Evolutionary conservation across 1,139 yeast genomes (phyloP), one percentile per base, ranked within the genome.

Genomic region (Suhomyces taliae): DNA sequence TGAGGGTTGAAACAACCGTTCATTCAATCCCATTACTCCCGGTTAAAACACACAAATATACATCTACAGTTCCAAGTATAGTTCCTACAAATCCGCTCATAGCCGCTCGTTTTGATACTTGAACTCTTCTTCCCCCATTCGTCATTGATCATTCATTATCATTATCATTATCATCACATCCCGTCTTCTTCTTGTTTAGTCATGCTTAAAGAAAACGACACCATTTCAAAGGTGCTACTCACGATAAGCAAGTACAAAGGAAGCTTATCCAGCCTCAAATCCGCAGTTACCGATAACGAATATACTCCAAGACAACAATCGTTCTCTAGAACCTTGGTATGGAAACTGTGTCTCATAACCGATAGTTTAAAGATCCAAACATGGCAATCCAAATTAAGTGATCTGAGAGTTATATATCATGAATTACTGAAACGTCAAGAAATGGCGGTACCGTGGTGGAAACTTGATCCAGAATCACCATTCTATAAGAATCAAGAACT

Each of bases 391-490:
- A 58, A 63, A 41, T 57, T 74, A 19, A 54, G 54, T 33, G 64
- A 63, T 35, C 59, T 72, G 15, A 56, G 80, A 37, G 64, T 69
- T 24, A 68, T 74, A 2, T 75, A 66, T 51, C 74, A 69, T 46
- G 70, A 73, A 49, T 58, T 75, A 9, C 55, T 59, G 26, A 62
- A 58, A 44, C 56, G 66, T 8, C 52, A 60, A 7, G 76, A 73
- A 42, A 63, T 72, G 70, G 53, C 51, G 1, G 59, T 72, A 1
- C 80, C 80, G 7, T 75, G 79, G 79, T 60, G 62, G 58, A 53
- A 53, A 14, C 59, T 75, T 19, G 70, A 62, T 11, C 15, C 41
- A 1, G 78, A 74, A 39, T 63, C 58, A 50, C 54, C 54, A n/a
- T 72, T 61, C 51, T 70, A 62, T 44, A 59, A 59, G 40, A 39